A percentile compares a stretch with the other conserved stretches of the same genome.
Evolutionary conservation across 2,329 filamentous ascomycete species (phyloP).

Genomic region (Stachybotrys echinatus): DNA sequence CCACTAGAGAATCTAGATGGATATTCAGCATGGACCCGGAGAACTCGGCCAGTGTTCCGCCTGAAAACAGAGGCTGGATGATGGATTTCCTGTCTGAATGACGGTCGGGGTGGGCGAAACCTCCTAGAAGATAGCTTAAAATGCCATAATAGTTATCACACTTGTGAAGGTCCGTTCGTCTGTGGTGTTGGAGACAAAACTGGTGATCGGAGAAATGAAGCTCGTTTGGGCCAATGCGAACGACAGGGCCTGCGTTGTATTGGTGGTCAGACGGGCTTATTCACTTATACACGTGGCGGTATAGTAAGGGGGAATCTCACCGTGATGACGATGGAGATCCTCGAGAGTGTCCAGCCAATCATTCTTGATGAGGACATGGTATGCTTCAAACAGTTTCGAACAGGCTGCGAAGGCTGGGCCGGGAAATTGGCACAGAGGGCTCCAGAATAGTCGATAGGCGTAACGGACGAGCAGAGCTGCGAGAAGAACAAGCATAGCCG

Average conservation of each 20-base stretch:
- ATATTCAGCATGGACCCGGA: background rate
- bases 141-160: slow-evolving; percentile 11
- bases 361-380: too few relatives aligned
- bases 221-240: slow-evolving; percentile 11
- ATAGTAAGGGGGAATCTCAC: too few relatives aligned
- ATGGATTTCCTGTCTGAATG: slow-evolving; percentile 7
- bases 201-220: slow-evolving; percentile 10
- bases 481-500: too few relatives aligned
- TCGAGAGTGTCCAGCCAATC: too few relatives aligned
- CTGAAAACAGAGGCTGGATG: slow-evolving; percentile 10
- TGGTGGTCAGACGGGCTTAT: too few relatives aligned
- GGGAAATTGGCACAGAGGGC: too few relatives aligned
- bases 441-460: too few relatives aligned
- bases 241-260: slow-evolving; percentile 1
- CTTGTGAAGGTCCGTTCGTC: slow-evolving; percentile 8
- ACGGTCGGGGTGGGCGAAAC: slow-evolving; percentile 3
- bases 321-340: too few relatives aligned
- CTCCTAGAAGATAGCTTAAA: slow-evolving; percentile 8
- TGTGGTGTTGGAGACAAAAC: slow-evolving; percentile 9
- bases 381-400: too few relatives aligned
- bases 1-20: background rate
- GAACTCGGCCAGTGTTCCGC: background rate
- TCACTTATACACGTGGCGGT: too few relatives aligned
- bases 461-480: too few relatives aligned
- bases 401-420: too few relatives aligned